Base-by-base conservation (phyloP, 257 asterid genomes). In the Jacaranda mimosifolia region DNA sequence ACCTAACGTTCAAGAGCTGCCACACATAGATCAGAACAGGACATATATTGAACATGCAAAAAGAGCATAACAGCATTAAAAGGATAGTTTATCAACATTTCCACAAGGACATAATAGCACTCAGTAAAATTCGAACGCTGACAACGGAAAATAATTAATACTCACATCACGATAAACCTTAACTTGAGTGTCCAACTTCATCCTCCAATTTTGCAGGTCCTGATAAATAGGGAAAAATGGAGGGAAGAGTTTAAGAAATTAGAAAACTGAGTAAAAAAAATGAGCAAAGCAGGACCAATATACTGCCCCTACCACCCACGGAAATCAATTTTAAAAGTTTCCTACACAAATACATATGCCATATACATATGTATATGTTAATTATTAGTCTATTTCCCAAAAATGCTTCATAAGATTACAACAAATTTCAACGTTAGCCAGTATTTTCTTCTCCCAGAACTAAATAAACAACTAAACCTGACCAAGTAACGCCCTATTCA, bases 171-270 rank as follows among this genome's bases (percentile, higher is more conserved):
- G 91, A 81, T 94, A 94, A 76, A 84, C 92, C 87, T 85, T 89
- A 77, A 90, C 97, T 83, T 94, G 99, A 71, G 88, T 79, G 75
- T 94, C 99, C 85, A 94, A 73, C 89, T 91, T 94, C 26, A 74
- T 75, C 83, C 98, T 90, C 99, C 99, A 94, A 77, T 64, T 85
- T 87, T 92, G 98, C 69, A 92, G 87, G 87, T 94, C 99, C 99
- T 92, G 66, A 6, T 39, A 56, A 62, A 43, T 73, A 46, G 67
- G 36, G 26, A 68, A 38, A 64, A 6, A 68, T 39, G 11, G 21
- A 1, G 35, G 14, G 18, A 7, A 39, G 40, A 39, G 19, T 3
- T 48, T 7, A 57, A 64, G 53, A 68, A 72, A 39, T 32, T 14
- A 10, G 18, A 40, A 18, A 62, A 60, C 40, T 71, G 38, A 72